Evolutionary conservation across 805 yeast species (phyloP).

Genomic region (Monosporozyma siamensis): DNA sequence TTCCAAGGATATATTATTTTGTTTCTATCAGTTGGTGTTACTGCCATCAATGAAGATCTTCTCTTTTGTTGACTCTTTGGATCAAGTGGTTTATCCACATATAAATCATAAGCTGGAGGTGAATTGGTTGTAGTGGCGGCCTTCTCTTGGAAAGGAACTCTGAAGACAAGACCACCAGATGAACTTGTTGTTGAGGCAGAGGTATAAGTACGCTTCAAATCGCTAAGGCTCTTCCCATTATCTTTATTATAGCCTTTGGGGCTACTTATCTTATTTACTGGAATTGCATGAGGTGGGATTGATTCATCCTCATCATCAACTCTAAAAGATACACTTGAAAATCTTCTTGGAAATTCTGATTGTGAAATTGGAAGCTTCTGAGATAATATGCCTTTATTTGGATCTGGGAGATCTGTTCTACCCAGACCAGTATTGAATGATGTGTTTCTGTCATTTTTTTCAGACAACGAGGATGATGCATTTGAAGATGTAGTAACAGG

Average conservation of each 20-base stretch:
- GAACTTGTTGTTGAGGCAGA: slow-evolving; percentile 25
- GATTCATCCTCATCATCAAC: slow-evolving; percentile 13
- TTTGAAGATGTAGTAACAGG: neutral
- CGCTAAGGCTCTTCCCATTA: neutral
- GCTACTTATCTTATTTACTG: neutral
- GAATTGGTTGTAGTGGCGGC: neutral
- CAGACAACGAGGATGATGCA: neutral
- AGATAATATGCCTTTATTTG: neutral
- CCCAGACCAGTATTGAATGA: neutral
- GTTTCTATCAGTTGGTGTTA: slow-evolving; percentile 6
- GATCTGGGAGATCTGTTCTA: neutral
- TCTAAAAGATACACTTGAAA: slow-evolving; percentile 1
- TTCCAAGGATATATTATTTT: neutral
- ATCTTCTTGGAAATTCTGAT: neutral
- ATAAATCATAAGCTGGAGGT: neutral
- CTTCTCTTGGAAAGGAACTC: slow-evolving; percentile 62
- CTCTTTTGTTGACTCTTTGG: slow-evolving; percentile 8
- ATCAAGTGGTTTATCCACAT: neutral
- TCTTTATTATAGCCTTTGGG: neutral
- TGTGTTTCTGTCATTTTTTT: neutral
- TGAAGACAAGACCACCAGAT: slow-evolving; percentile 36
- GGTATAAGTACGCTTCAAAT: slow-evolving; percentile 4
- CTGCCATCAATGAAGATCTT: slow-evolving; percentile 16
- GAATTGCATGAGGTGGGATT: slow-evolving; percentile 10
- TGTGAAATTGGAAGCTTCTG: neutral